Conservation (phyloP, 1,139 yeast species). For the Debaryomyces sp. region DNA sequence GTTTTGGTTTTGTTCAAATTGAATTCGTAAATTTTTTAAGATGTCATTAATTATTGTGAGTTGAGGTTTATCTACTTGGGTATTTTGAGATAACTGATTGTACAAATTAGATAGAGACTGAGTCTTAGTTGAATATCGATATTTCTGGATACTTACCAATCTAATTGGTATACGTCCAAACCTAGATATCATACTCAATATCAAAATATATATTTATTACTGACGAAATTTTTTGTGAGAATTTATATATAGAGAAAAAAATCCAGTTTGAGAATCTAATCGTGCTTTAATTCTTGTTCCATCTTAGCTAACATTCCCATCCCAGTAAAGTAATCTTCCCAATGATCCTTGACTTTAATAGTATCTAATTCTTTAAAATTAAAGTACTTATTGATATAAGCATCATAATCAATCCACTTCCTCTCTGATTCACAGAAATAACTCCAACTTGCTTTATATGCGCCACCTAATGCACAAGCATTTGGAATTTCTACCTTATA, state of each 20-base stretch:
- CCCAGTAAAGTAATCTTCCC: conserved; percentile 54
- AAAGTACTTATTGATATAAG: conserved; percentile 45
- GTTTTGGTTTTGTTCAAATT: not conserved
- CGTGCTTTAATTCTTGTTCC: conserved; percentile 38
- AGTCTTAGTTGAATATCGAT: not conserved
- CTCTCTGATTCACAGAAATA: conserved; percentile 37
- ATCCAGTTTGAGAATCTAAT: conserved; percentile 7
- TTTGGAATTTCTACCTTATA: conserved; percentile 78
- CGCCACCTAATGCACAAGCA: conserved; percentile 96
- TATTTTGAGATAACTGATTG: conserved; percentile 1
- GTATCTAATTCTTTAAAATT: conserved; percentile 51
- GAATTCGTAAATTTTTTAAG: conserved; percentile 4
- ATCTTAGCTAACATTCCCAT: conserved; percentile 53
- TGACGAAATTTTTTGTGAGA: conserved; percentile 4
- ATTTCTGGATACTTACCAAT: not conserved
- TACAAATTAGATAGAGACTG: not conserved
- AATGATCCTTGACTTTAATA: conserved; percentile 42
- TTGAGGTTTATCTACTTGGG: not conserved
- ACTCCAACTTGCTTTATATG: conserved; percentile 83
- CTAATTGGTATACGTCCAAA: not conserved
- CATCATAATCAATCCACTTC: conserved; percentile 43
- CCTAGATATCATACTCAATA: not conserved
- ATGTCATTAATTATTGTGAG: conserved; percentile 3
- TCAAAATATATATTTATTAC: not conserved
- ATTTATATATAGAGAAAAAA: not conserved